A percentile compares a stretch with the other conserved stretches of the same genome.
Conservation (phyloP, 495 filamentous ascomycete species). For the Penicillium longicatenatum region DNA sequence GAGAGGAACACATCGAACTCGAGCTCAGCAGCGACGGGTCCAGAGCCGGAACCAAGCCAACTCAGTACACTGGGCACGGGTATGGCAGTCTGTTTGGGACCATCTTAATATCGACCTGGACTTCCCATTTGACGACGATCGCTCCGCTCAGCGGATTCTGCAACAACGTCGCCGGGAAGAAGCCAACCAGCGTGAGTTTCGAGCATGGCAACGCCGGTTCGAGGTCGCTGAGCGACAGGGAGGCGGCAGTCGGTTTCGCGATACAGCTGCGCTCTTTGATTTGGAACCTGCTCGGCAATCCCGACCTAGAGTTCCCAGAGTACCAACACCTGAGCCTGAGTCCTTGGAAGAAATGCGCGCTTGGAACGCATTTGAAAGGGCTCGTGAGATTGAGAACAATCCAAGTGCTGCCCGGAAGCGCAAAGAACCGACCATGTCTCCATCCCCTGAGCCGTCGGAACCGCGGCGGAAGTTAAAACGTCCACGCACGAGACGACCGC, state of each 20-base stretch:
- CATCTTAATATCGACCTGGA: conserved; percentile 79
- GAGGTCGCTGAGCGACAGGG: conserved; percentile 79
- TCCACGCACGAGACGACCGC: conserved; percentile 66
- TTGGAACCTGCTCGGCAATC: conserved; percentile 48
- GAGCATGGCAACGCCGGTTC: conserved; percentile 76
- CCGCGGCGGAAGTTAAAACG: conserved; percentile 82
- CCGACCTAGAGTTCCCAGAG: conserved; percentile 45
- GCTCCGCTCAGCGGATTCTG: conserved; percentile 45
- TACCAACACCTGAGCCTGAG: conserved; percentile 60
- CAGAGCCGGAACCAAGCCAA: conserved; percentile 47
- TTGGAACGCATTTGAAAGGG: conserved; percentile 88
- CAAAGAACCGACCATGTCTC: conserved; percentile 76
- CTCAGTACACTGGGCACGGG: conserved; percentile 61
- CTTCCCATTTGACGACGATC: conserved; percentile 82
- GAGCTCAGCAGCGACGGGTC: conserved; percentile 48
- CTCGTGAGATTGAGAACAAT: conserved; percentile 65
- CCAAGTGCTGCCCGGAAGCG: conserved; percentile 64
- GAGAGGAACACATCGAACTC: conserved; percentile 50
- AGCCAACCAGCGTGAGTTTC: conserved; percentile 65
- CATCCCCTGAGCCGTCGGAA: conserved; percentile 59
- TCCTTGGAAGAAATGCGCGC: conserved; percentile 78
- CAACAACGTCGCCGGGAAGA: conserved; percentile 60
- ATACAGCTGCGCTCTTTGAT: conserved; percentile 56
- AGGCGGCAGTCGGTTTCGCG: conserved; percentile 69
- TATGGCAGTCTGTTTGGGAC: conserved; percentile 68